A percentile compares a stretch with the other conserved stretches of the same genome.
Conservation (phyloP, 1,284 basidiomycete genomes). For the Mycosarcoma mackinlayi region DNA sequence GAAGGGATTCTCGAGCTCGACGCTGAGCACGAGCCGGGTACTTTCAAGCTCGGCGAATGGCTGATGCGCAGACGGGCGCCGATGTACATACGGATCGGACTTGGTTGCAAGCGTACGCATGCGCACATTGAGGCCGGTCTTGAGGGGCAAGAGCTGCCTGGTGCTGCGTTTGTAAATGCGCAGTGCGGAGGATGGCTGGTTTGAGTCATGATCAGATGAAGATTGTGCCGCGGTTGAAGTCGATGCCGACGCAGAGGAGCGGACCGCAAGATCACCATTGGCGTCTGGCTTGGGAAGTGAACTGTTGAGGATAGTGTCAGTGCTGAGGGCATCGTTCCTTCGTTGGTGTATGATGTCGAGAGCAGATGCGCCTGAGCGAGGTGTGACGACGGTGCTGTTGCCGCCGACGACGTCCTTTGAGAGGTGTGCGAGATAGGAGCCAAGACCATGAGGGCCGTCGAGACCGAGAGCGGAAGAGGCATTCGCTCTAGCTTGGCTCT, state of each 20-base stretch:
- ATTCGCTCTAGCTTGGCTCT: conserved; percentile 33
- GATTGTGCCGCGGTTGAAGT: neutral
- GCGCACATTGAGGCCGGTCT: conserved; percentile 45
- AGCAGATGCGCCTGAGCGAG: conserved; percentile 32
- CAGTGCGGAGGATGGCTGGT: conserved; percentile 1
- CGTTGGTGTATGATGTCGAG: conserved; percentile 27
- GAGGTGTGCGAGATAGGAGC: conserved; percentile 37
- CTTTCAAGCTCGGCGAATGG: conserved; percentile 12
- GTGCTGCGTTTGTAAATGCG: conserved; percentile 47
- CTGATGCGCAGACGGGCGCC: conserved; percentile 1
- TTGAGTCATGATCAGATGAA: neutral
- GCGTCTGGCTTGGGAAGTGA: conserved; percentile 13
- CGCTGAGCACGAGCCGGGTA: conserved; percentile 38
- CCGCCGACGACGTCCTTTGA: conserved; percentile 33
- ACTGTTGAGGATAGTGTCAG: conserved; percentile 4
- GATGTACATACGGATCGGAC: conserved; percentile 14
- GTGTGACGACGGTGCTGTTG: conserved; percentile 47
- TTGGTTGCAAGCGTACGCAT: conserved; percentile 50
- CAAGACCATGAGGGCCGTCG: conserved; percentile 43
- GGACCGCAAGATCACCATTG: conserved; percentile 38
- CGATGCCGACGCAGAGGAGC: conserved; percentile 1
- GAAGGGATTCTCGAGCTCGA: conserved; percentile 51
- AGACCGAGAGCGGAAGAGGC: conserved; percentile 37
- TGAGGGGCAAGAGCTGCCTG: conserved; percentile 29
- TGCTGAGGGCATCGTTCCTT: conserved; percentile 11